Evolutionary conservation across 192 early-diverging fungal genomes (phyloP), one percentile per base, ranked within the genome.

Genomic region (Mortierella claussenii): DNA sequence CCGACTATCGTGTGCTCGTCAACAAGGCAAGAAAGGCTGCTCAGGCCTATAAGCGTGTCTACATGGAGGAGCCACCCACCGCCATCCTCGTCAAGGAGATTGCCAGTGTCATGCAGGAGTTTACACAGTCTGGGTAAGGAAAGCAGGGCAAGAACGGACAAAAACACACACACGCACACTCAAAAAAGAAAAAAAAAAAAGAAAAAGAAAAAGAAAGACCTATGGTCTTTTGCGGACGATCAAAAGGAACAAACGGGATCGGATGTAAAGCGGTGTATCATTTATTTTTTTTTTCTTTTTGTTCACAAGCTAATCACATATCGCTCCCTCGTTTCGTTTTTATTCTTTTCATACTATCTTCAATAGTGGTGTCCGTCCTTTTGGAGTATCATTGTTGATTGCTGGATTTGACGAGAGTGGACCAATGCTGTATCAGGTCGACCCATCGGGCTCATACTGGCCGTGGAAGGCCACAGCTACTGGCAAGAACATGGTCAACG

Each of bases 401-500:
- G 94, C 94, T 49, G 98, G 98, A 55, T 95, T 90, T 47, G 98
- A 99, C 74, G 93, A 96, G 34, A 86, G 83, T 58, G 96, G 96
- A 13, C 94, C 94, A 23, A 86, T 90, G 21, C 87, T 99, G 51
- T 99, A 99, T 86, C 98, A 99, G 82, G 96, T 99, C 9, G 98
- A 99, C 80, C 98, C 98, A 2, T 97, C 97, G 53, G 98, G 98
- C 42, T 96, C 95, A 30, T 99, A 96, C 87, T 99, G 91, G 82
- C 92, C 95, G 20, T 99, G 98, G 98, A 98, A 98, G 84, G 98
- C 97, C 17, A 95, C 93, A 27, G 96, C 97, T 1, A 98, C 98
- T 51, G 98, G 98, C 51, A 99, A 99, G 80, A 98, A 99, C 83
- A 98, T 98, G 97, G 82, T 97, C 60, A 99, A 98, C 81, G 95